Conservation (phyloP, 768 basidiomycete species). For the Russula lepida region DNA sequence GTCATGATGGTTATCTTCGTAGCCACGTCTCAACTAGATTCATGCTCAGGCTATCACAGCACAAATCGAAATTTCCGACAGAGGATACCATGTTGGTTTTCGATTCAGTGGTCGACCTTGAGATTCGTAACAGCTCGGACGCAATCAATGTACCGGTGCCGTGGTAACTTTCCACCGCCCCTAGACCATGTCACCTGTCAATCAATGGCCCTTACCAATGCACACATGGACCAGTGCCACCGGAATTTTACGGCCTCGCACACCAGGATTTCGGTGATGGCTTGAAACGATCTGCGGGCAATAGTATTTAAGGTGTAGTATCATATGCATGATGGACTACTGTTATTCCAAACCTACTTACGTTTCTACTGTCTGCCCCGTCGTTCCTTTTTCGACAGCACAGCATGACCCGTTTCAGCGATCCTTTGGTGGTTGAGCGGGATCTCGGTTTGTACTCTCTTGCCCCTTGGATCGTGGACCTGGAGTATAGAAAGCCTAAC, state of each 20-base stretch:
- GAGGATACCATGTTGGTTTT: no score
- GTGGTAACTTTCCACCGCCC: no score
- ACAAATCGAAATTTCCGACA: no score
- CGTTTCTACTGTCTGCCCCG: background rate
- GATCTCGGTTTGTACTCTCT: background rate
- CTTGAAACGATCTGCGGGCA: background rate
- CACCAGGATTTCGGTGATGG: background rate
- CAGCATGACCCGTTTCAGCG: background rate
- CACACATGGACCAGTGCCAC: no score
- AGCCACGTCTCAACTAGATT: no score
- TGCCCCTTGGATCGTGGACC: background rate
- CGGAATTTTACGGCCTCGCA: background rate
- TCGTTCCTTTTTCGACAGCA: background rate
- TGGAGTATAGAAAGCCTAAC: background rate
- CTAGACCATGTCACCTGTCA: no score
- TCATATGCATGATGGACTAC: background rate
- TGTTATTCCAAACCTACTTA: background rate
- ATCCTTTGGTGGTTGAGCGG: background rate
- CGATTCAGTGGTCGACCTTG: no score
- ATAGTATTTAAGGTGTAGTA: background rate
- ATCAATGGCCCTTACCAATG: no score
- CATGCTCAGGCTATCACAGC: no score
- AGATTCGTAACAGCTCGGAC: no score
- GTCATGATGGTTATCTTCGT: no score
- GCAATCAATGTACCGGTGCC: no score